phyloP scores from a whole-genome alignment of 2,329 filamentous ascomycete species.

The Teratosphaeriaceae sp. region DNA sequence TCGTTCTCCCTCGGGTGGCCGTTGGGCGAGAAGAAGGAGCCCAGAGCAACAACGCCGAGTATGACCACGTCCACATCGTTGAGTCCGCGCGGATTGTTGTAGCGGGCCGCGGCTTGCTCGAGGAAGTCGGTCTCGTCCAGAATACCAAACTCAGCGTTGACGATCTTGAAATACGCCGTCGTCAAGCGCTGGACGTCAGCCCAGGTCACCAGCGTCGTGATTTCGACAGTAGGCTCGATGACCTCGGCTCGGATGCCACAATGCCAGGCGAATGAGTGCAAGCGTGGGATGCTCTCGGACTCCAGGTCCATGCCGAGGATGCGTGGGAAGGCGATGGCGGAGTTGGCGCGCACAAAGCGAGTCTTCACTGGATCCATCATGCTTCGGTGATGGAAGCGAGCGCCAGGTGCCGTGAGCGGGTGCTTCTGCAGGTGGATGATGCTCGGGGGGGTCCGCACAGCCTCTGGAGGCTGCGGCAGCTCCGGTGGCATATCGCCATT shows the following conservation, averaged over 20 bases:
- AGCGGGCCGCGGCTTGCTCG: conserved; percentile 23
- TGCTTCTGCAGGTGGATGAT: conserved; percentile 28
- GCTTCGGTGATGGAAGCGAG: conserved; percentile 29
- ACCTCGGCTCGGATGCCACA: conserved; percentile 28
- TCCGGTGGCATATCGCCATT: conserved; percentile 21
- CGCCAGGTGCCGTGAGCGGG: conserved; percentile 29
- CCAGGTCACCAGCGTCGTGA: conserved; percentile 24
- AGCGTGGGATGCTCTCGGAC: conserved; percentile 45
- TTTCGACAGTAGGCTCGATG: conserved; percentile 18
- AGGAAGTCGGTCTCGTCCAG: conserved; percentile 31
- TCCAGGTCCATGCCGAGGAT: conserved; percentile 49
- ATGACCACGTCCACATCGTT: conserved; percentile 43
- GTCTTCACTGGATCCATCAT: conserved; percentile 30
- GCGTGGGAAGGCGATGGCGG: conserved; percentile 49
- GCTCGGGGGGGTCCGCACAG: conserved; percentile 19
- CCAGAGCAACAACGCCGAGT: conserved; percentile 51
- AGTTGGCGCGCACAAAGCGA: conserved; percentile 29
- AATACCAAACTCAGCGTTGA: conserved; percentile 49
- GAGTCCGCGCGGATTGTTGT: conserved; percentile 19
- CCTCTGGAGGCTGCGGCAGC: conserved; percentile 14
- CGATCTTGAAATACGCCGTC: conserved; percentile 45
- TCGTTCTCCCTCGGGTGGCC: conserved; percentile 39
- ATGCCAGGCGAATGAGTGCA: conserved; percentile 53
- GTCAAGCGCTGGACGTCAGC: conserved; percentile 24
- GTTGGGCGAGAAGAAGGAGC: conserved; percentile 45